These are phyloP conservation scores for Macadamia integrifolia DNA, from an alignment of 164 flowering plant genomes.

Conservation along the genomic window DNA sequence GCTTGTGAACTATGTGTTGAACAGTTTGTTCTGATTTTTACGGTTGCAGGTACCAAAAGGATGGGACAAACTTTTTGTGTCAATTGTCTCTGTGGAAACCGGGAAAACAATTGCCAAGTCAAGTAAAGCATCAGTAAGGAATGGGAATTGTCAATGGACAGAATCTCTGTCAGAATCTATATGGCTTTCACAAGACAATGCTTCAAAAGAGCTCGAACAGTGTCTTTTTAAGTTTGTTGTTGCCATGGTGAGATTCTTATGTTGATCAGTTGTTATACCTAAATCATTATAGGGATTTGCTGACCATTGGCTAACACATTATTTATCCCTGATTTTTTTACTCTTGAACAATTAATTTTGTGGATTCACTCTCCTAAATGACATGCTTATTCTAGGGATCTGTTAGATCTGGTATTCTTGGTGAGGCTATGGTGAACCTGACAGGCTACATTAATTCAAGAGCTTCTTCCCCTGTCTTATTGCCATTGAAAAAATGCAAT, in stretches of 20 bases:
- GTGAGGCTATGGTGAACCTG: conserved; percentile 48
- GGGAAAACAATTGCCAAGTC: conserved; percentile 48
- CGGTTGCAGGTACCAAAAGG: conserved; percentile 56
- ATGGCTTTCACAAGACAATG: conserved; percentile 36
- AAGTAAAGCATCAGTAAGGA: conserved; percentile 38
- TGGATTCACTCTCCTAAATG: background rate
- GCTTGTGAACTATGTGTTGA: background rate
- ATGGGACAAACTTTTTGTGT: conserved; percentile 61
- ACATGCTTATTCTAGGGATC: conserved; percentile 38
- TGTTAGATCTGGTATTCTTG: conserved; percentile 52
- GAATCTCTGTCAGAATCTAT: conserved; percentile 54
- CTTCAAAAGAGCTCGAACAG: conserved; percentile 34
- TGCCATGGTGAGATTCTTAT: conserved; percentile 32
- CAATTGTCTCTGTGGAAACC: conserved; percentile 38
- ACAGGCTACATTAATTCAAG: conserved; percentile 30
- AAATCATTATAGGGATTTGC: background rate
- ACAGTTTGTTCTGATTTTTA: background rate
- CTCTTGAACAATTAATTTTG: background rate
- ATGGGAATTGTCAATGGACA: conserved; percentile 56
- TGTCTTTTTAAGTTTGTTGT: conserved; percentile 41
- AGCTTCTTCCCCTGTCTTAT: conserved; percentile 31
- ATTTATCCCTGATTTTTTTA: background rate
- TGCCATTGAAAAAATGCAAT: conserved; percentile 49
- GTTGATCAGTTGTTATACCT: background rate
- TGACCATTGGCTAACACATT: background rate